Evolutionary conservation across 495 filamentous ascomycete species (phyloP), one percentile per base, ranked within the genome.

Genomic region (Clohesyomyces aquaticus): DNA sequence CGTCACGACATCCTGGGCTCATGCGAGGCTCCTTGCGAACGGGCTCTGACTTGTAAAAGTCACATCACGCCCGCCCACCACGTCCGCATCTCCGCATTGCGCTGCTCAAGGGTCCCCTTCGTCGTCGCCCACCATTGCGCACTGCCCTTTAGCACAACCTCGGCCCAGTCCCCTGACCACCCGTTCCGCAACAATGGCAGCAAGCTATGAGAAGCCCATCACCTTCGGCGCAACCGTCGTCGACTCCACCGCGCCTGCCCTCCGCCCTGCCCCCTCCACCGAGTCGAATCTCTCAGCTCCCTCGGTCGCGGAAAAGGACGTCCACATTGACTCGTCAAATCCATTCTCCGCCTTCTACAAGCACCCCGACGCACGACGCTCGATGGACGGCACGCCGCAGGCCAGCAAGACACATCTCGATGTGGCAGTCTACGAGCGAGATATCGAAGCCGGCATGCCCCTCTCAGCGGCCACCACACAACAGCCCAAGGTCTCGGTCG

Each of bases 291-390:
- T 68, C 41, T 64, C 66, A 11, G 27, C 45, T 41, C 2, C 41
- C 47, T 55, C 45, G 43, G 25, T 22, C 21, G 27, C 32, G 16
- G 62, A 65, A 28, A 65, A 65, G 45, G 62, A 49, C 1, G n/a
- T 43, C 1, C 22, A 25, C 52, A 42, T 61, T 61, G 62, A 68
- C 61, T 42, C 65, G 2, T 43, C 69, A 8, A 68, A 70, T 61
- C 83, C 84, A 18, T 84, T 72, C 69, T 85, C 82, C 0, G 82
- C 85, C 18, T 87, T 86, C 77, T 86, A 86, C 74, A 75, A 76
- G 54, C 83, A 86, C 72, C 77, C 77, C 14, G 77, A 79, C 6
- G 72, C 77, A 11, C 78, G 78, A 11, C 77, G 73, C n/a, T 83
- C 80, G n/a, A 74, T 81, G 64, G 80, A 82, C 51, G 72, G 56